A percentile compares a stretch with the other conserved stretches of the same genome.
Evolutionary conservation across 345 rosid genomes (phyloP).

Genomic region (Populus davidiana): DNA sequence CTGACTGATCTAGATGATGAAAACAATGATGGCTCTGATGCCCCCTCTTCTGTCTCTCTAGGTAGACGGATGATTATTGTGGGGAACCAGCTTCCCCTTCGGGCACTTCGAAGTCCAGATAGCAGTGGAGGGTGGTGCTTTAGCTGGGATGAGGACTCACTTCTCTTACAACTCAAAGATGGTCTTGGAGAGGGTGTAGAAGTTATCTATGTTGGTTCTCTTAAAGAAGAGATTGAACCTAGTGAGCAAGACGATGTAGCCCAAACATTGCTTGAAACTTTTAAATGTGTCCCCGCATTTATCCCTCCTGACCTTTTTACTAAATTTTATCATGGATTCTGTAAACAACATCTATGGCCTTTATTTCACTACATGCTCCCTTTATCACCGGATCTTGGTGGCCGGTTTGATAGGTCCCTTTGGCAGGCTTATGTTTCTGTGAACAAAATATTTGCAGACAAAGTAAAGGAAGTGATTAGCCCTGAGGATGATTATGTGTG

Average conservation of each 20-base stretch:
- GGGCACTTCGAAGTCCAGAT: constrained; percentile 46
- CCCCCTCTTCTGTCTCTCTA: constrained; percentile 72
- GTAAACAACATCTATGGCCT: constrained; percentile 94
- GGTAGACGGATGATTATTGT: constrained; percentile 75
- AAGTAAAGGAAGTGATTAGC: constrained; percentile 87
- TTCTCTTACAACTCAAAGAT: constrained; percentile 88
- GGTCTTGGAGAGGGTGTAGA: constrained; percentile 87
- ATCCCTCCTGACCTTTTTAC: constrained; percentile 68
- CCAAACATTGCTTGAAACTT: constrained; percentile 72
- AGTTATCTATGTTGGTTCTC: constrained; percentile 83
- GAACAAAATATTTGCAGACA: constrained; percentile 92
- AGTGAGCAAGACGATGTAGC: constrained; percentile 80
- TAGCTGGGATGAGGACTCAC: constrained; percentile 92
- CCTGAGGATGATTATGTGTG: constrained; percentile 94
- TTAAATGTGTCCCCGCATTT: constrained; percentile 93
- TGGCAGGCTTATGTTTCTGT: constrained; percentile 94
- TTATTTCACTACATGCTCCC: constrained; percentile 97
- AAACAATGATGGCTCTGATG: constrained; percentile 72
- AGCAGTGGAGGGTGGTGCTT: constrained; percentile 54
- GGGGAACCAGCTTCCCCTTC: constrained; percentile 90
- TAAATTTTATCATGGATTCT: constrained; percentile 89
- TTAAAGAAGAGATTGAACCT: constrained; percentile 62
- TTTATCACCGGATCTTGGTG: constrained; percentile 80
- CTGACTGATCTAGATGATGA: constrained; percentile 84
- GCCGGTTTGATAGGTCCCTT: constrained; percentile 77